phyloP scores from a whole-genome alignment of 768 basidiomycete species.

The Mycena indigotica region DNA sequence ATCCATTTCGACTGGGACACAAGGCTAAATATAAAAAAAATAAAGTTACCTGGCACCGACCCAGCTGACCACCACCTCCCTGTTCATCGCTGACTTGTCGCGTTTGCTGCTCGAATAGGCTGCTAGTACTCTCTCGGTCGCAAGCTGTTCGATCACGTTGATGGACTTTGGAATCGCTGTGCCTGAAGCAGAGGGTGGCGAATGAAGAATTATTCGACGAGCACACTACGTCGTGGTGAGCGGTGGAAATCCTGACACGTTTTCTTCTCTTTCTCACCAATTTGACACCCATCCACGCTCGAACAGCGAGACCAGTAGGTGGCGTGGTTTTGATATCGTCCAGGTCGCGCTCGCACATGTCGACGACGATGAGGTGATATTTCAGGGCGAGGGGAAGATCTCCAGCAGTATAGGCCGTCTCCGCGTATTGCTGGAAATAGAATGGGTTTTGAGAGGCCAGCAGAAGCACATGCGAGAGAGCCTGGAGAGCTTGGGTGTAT shows the following conservation, averaged over 20 bases:
- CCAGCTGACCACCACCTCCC: conserved; percentile 40
- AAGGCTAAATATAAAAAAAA: background rate
- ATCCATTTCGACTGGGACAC: no score
- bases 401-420: conserved; percentile 80
- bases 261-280: conserved; percentile 51
- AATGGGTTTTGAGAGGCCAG: conserved; percentile 87
- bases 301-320: conserved; percentile 57
- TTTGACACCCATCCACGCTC: conserved; percentile 86
- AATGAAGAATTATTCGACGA: conserved; percentile 51
- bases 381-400: conserved; percentile 78
- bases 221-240: conserved; percentile 49
- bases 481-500: conserved; percentile 70
- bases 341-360: conserved; percentile 71
- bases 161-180: conserved; percentile 60
- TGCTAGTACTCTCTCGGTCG: conserved; percentile 68
- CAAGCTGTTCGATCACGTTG: conserved; percentile 65
- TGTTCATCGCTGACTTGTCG: conserved; percentile 40
- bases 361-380: conserved; percentile 75
- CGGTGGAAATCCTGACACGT: background rate
- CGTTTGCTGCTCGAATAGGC: conserved; percentile 54
- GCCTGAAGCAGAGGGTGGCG: conserved; percentile 54
- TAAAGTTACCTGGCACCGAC: conserved; percentile 4
- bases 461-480: conserved; percentile 79
- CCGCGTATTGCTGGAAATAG: conserved; percentile 80
- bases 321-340: conserved; percentile 42